Base-by-base conservation (phyloP, 225 moss, liverwort and hornwort species). In the Lunularia cruciata region DNA sequence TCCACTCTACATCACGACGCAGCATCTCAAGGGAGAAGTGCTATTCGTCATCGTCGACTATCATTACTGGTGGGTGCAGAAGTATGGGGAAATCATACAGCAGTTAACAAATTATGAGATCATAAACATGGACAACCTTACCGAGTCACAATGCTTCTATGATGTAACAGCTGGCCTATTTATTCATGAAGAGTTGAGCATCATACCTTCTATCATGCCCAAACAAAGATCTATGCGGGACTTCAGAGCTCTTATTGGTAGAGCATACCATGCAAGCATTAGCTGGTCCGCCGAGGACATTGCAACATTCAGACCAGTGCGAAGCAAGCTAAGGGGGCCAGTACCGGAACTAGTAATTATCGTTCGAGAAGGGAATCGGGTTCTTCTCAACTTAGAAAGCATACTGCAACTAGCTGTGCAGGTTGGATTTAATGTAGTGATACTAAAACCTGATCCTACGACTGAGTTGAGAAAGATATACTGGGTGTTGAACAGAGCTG, bases 111-210 rank as follows among this genome's bases (percentile, higher is more conserved):
- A 84, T 1, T 86, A 91, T 47, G 72, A 86, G 19, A 55, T 91
- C n/a, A 71, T 98, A 11, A 70, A 87, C 34, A 55, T 89, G 13
- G 83, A 81, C 23, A 38, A 67, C 30, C 65, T 78, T 16, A 74
- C 63, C 19, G 47, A 84, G 38, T 76, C 82, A 33, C 90, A 91
- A 25, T 98, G 96, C 75, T 98, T 98, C 65, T 74, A 78, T 35
- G 96, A 98, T 59, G 83, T 93, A 11, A 84, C 89, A 63, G 87
- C 68, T 3, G 96, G 96, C 28, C 68, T 98, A 11, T 90, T 89
- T 15, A 87, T 92, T 43, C 96, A 98, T n/a, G 89, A 82, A 6
- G 96, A 98, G 76, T 77, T 98, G 4, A 72, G 73, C 12, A 79
- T 98, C 0, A 77, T 77, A 35, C 74, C 85, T 0, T 27, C 68